Evolutionary conservation across 495 filamentous ascomycete species (phyloP).

Genomic region (Penicillium ochrochloron): DNA sequence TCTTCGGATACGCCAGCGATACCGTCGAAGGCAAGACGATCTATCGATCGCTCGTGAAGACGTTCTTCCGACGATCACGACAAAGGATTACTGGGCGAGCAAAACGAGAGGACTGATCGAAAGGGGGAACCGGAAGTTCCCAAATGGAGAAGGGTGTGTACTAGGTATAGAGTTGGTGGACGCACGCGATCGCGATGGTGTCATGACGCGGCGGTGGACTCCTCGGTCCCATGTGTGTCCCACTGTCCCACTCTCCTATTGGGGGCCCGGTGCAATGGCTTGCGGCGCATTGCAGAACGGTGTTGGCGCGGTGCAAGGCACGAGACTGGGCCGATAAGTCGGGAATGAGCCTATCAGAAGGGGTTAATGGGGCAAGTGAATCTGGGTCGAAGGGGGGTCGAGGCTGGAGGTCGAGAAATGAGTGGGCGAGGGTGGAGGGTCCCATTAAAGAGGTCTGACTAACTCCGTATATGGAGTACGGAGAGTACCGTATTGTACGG

Average conservation of each 20-base stretch:
- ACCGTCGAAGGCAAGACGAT: slow-evolving; percentile 57
- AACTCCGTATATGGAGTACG: not conserved
- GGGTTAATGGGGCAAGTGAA: slow-evolving; percentile 13
- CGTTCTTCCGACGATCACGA: slow-evolving; percentile 43
- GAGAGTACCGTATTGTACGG: not conserved
- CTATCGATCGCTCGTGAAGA: slow-evolving; percentile 49
- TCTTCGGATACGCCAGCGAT: slow-evolving; percentile 53
- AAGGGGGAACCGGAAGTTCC: not conserved
- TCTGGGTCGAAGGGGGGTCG: slow-evolving; percentile 13
- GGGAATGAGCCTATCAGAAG: slow-evolving; percentile 27
- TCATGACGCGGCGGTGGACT: slow-evolving; percentile 23
- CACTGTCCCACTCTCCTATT: slow-evolving; percentile 12
- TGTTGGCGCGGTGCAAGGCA: slow-evolving; percentile 11
- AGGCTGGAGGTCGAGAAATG: slow-evolving; percentile 14
- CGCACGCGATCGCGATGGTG: slow-evolving; percentile 7
- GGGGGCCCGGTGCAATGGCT: slow-evolving; percentile 10
- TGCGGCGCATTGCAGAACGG: slow-evolving; percentile 2
- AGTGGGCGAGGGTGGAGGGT: not conserved
- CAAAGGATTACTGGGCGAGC: slow-evolving; percentile 23
- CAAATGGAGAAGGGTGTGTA: not conserved
- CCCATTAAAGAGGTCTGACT: not conserved
- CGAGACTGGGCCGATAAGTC: slow-evolving; percentile 28
- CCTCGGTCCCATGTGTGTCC: slow-evolving; percentile 19
- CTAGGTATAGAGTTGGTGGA: slow-evolving; percentile 1
- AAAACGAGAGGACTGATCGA: not conserved